Percentiles rank a stretch among this genome's conserved stretches.
Conservation (phyloP, 306 rosid genomes). For the Citrullus mucosospermus region DNA sequence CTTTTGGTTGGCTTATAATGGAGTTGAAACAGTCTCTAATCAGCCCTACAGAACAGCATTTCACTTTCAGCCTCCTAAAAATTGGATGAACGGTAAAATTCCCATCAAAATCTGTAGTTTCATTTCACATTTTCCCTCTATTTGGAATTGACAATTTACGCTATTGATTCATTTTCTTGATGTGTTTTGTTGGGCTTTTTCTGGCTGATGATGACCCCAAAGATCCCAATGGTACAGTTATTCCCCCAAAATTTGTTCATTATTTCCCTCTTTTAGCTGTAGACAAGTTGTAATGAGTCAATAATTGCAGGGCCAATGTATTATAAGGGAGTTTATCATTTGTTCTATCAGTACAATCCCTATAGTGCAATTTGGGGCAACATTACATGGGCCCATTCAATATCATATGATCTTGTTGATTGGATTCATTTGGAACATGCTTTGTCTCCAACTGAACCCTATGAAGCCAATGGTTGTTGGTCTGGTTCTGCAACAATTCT, state of each 20-base stretch:
- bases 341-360: conserved; percentile 48
- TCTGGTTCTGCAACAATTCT: conserved; percentile 45
- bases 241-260: not conserved
- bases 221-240: conserved; percentile 41
- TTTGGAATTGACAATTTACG: not conserved
- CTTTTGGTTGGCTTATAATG: conserved; percentile 8
- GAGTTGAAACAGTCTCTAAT: conserved; percentile 5
- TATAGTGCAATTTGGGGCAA: conserved; percentile 22
- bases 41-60: conserved; percentile 37
- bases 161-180: conserved; percentile 5
- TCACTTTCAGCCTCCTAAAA: conserved; percentile 39
- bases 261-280: not conserved
- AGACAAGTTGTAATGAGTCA: not conserved
- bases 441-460: conserved; percentile 27
- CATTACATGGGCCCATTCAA: conserved; percentile 46
- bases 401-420: conserved; percentile 38
- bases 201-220: not conserved
- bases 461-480: conserved; percentile 36
- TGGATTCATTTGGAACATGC: conserved; percentile 38
- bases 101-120: not conserved
- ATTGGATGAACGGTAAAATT: conserved; percentile 43
- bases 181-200: conserved; percentile 10
- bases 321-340: conserved; percentile 39
- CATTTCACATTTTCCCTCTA: not conserved
- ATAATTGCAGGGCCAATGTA: conserved; percentile 34